Percentiles rank a stretch among this genome's conserved stretches.
These are phyloP conservation scores for Ampelomyces quisqualis DNA, from an alignment of 2,329 filamentous ascomycete species.

Conservation along the genomic window DNA sequence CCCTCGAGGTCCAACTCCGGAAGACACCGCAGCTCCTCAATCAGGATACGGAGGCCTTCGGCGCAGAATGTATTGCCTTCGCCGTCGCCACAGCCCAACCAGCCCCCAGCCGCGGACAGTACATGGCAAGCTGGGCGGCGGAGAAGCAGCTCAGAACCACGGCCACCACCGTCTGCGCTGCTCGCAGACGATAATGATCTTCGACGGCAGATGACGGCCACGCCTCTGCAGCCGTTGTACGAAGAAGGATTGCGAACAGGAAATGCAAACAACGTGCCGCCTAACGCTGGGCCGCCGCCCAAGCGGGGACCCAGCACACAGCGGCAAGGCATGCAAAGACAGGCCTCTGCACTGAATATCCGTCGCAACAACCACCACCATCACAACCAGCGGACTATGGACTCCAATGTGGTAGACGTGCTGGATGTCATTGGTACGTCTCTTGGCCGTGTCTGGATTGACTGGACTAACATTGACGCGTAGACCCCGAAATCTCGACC, in stretches of 20 bases:
- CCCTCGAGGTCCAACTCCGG: constrained; percentile 11
- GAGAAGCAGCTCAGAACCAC: constrained; percentile 38
- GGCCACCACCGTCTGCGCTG: constrained; percentile 26
- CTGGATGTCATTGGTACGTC: constrained; percentile 67
- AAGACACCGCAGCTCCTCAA: constrained; percentile 27
- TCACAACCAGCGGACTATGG: constrained; percentile 43
- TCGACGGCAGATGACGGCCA: constrained; percentile 29
- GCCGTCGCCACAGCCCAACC: constrained; percentile 6
- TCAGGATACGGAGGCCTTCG: constrained; percentile 30
- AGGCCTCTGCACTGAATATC: constrained; percentile 31
- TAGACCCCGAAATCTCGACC: constrained; percentile 80
- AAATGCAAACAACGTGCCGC: constrained; percentile 1
- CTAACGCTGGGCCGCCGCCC: constrained; percentile 17
- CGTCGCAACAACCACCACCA: constrained; percentile 19
- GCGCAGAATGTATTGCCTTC: constrained; percentile 5
- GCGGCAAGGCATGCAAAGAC: constrained; percentile 23
- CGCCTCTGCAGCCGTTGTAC: constrained; percentile 35
- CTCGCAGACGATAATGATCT: constrained; percentile 29
- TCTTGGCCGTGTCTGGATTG: not conserved
- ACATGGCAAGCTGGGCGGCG: constrained; percentile 25
- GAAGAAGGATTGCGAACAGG: constrained; percentile 24
- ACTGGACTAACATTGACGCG: constrained; percentile 32
- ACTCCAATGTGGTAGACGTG: constrained; percentile 63
- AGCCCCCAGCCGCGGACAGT: constrained; percentile 11
- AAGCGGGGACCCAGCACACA: constrained; percentile 12